These are phyloP conservation scores for Fagopyrum esculentum DNA, from an alignment of 148 eudicot species.

Conservation along the genomic window DNA sequence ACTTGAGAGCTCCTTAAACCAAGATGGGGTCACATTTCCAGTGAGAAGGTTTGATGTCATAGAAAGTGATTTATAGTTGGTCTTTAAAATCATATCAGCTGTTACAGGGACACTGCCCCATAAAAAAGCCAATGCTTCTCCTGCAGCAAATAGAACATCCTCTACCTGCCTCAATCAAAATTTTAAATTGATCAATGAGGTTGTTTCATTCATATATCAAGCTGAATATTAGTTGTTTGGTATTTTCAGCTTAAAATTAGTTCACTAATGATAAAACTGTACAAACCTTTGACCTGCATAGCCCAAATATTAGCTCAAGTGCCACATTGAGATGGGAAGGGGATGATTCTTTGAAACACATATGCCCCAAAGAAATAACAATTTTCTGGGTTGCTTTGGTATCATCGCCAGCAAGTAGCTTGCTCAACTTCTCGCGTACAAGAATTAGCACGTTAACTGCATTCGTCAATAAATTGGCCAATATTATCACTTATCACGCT, in stretches of 20 bases:
- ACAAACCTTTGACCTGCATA: conserved; percentile 81
- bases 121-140: conserved; percentile 90
- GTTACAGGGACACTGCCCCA: conserved; percentile 98
- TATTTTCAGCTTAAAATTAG: neutral
- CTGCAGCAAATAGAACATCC: conserved; percentile 91
- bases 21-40: conserved; percentile 55
- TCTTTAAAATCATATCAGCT: conserved; percentile 69
- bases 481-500: neutral
- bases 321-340: conserved; percentile 48
- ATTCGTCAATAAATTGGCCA: conserved; percentile 15
- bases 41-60: conserved; percentile 73
- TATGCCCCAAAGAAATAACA: conserved; percentile 79
- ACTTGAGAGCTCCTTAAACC: conserved; percentile 31
- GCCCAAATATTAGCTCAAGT: conserved; percentile 73
- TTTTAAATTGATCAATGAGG: neutral
- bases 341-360: conserved; percentile 64
- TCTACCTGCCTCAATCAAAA: conserved; percentile 54
- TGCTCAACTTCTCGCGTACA: conserved; percentile 60
- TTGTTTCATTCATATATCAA: neutral
- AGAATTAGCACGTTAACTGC: conserved; percentile 54
- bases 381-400: conserved; percentile 73
- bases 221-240: neutral
- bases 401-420: conserved; percentile 75
- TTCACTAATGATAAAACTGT: neutral
- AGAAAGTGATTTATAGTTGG: conserved; percentile 85